phyloP scores from a whole-genome alignment of 148 eudicot genomes.

The Rhododendron vialii region DNA sequence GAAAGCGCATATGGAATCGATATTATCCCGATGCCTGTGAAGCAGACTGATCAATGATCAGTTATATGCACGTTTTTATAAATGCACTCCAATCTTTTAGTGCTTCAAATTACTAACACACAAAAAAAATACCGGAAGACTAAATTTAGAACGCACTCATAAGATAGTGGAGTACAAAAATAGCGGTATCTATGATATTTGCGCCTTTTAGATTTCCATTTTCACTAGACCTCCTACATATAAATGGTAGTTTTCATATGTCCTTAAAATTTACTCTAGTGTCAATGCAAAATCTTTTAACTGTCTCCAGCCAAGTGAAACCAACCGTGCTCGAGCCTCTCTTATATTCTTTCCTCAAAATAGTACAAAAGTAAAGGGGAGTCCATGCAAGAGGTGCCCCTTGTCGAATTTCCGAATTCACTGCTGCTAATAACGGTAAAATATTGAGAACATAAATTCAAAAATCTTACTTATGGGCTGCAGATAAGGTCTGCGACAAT shows the following conservation, averaged over 20 bases:
- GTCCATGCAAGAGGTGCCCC: too few relatives aligned
- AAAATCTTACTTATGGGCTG: not conserved
- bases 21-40: slow-evolving; percentile 40
- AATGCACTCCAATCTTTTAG: not conserved
- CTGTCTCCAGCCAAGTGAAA: too few relatives aligned
- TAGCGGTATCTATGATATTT: not conserved
- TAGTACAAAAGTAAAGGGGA: too few relatives aligned
- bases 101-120: too few relatives aligned
- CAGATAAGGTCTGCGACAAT: not conserved
- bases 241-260: not conserved
- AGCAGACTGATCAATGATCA: not conserved
- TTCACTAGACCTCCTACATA: not conserved
- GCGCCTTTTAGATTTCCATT: not conserved
- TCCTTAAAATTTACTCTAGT: not conserved
- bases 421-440: too few relatives aligned
- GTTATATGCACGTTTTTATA: not conserved
- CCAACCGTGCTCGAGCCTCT: too few relatives aligned
- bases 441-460: not conserved
- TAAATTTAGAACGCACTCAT: not conserved
- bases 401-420: too few relatives aligned
- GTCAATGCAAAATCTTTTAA: not conserved
- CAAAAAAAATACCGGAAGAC: too few relatives aligned
- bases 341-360: too few relatives aligned
- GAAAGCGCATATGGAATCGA: slow-evolving; percentile 48
- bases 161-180: not conserved